phyloP scores from a whole-genome alignment of 441 rosid genomes.

The Capsella rubella region DNA sequence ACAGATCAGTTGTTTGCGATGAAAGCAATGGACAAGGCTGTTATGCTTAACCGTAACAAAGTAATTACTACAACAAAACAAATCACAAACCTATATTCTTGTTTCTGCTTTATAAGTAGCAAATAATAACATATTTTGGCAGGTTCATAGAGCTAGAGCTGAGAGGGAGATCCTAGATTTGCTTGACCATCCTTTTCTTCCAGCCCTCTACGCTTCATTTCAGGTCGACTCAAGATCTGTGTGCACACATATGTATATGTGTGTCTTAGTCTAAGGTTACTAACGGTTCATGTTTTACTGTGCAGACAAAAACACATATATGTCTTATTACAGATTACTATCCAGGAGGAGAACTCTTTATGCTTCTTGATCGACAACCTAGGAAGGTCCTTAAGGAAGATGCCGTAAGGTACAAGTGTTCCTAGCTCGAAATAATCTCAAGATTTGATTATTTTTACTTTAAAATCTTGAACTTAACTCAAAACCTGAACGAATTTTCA shows the following conservation, averaged over 20 bases:
- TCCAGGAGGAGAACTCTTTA: conserved; percentile 95
- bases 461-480: conserved; percentile 35
- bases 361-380: conserved; percentile 91
- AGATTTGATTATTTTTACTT: not conserved
- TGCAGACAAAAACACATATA: conserved; percentile 94
- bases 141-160: conserved; percentile 99
- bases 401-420: conserved; percentile 72
- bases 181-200: conserved; percentile 99
- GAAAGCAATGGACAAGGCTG: conserved; percentile 96
- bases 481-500: conserved; percentile 38
- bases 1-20: conserved; percentile 78
- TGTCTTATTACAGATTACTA: conserved; percentile 96
- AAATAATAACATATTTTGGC: not conserved
- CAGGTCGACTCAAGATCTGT: conserved; percentile 59
- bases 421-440: not conserved
- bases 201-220: conserved; percentile 96
- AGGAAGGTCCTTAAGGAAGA: conserved; percentile 88
- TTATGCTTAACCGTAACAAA: conserved; percentile 96
- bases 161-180: conserved; percentile 93
- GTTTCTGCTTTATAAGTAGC: not conserved
- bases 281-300: conserved; percentile 22
- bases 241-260: not conserved
- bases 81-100: no score
- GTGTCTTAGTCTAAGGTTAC: conserved; percentile 6
- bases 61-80: conserved; percentile 47